These are phyloP conservation scores for Tieghemiomyces parasiticus DNA, from an alignment of 192 early-diverging fungal genomes.

Conservation along the genomic window DNA sequence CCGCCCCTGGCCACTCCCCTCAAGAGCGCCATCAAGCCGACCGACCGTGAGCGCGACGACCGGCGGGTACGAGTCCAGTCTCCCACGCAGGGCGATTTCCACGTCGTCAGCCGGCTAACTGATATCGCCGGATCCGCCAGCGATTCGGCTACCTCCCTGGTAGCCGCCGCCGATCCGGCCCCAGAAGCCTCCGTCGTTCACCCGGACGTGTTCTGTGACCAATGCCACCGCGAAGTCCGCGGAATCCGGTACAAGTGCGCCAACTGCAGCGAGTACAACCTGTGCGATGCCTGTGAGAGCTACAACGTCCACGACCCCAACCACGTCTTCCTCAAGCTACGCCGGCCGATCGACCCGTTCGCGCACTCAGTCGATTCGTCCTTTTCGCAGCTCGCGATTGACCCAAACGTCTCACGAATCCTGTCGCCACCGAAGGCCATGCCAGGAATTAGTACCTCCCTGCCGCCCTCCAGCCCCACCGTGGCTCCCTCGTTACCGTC, in stretches of 20 bases:
- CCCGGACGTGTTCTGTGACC: slow-evolving; percentile 82
- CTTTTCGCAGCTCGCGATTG: background rate
- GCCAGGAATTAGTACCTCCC: too few relatives aligned
- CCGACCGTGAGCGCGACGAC: background rate
- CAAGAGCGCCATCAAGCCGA: background rate
- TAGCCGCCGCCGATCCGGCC: background rate
- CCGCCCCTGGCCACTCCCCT: background rate
- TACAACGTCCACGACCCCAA: slow-evolving; percentile 57
- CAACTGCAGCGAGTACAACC: slow-evolving; percentile 82
- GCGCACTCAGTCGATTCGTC: background rate
- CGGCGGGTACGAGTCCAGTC: background rate
- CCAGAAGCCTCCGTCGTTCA: slow-evolving; percentile 25
- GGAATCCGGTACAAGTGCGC: slow-evolving; percentile 87
- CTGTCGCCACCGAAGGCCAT: too few relatives aligned
- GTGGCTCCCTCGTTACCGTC: too few relatives aligned
- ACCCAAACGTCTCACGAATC: too few relatives aligned
- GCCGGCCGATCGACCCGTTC: background rate
- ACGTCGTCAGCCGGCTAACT: background rate
- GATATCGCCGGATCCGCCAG: background rate
- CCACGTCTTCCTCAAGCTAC: slow-evolving; percentile 80
- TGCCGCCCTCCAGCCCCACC: too few relatives aligned
- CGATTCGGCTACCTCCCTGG: background rate
- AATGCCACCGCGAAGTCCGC: slow-evolving; percentile 68
- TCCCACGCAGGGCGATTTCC: background rate
- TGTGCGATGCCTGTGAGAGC: slow-evolving; percentile 85